Evolutionary conservation across 371 early-diverging fungal species (phyloP).

Genomic region (Mucor circinelloides): DNA sequence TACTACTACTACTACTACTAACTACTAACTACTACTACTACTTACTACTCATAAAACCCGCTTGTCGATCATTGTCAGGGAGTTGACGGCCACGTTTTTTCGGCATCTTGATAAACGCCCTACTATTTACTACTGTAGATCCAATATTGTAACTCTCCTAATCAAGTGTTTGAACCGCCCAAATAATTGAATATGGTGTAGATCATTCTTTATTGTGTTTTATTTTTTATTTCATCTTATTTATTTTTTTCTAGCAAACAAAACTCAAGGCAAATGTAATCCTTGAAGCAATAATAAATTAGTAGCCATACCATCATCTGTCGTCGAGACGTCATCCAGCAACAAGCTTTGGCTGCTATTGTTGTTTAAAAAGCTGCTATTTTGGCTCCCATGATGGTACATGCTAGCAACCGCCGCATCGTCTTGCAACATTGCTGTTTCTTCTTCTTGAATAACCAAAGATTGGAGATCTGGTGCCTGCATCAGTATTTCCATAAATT

Average conservation of each 20-base stretch:
- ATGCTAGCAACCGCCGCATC: background rate
- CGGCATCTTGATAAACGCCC: too few species aligned
- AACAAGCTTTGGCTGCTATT: conserved; percentile 7
- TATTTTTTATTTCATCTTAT: too few species aligned
- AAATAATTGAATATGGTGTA: too few species aligned
- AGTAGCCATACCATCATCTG: conserved; percentile 7
- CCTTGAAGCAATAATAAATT: conserved; percentile 24
- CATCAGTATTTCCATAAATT: conserved; percentile 26
- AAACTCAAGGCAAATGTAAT: conserved; percentile 17
- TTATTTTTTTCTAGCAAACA: background rate
- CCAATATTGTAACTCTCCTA: too few species aligned
- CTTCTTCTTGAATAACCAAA: conserved; percentile 18
- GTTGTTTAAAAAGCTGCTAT: background rate
- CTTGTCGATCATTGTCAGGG: too few species aligned
- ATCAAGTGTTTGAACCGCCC: too few species aligned
- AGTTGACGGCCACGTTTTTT: too few species aligned
- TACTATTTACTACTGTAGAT: too few species aligned
- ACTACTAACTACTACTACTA: too few species aligned
- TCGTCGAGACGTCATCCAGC: background rate
- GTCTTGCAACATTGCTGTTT: background rate
- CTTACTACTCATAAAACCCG: too few species aligned
- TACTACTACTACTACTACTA: too few species aligned
- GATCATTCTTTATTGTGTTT: background rate
- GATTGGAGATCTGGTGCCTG: conserved; percentile 26
- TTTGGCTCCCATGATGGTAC: background rate